Percentiles rank a stretch among this genome's conserved stretches.
phyloP scores from a whole-genome alignment of 495 filamentous ascomycete species.

The Xylaria longipes region DNA sequence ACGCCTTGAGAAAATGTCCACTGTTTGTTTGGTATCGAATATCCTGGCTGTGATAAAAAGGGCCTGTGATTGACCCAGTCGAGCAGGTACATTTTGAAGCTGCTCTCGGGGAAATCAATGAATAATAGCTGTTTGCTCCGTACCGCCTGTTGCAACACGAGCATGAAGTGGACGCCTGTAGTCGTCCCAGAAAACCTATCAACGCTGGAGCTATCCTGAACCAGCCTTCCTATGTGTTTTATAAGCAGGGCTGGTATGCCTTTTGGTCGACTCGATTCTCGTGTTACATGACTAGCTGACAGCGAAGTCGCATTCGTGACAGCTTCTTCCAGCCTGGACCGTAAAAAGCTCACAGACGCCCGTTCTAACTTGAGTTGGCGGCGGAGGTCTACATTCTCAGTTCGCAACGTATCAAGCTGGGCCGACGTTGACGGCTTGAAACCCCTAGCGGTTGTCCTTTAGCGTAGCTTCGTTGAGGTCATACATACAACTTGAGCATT shows the following conservation, averaged over 20 bases:
- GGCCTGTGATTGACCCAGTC: background rate
- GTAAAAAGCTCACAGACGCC: background rate
- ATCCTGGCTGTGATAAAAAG: background rate
- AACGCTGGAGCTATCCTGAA: constrained; percentile 15
- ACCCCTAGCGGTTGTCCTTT: background rate
- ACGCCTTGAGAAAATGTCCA: background rate
- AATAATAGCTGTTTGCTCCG: background rate
- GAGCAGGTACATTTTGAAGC: background rate
- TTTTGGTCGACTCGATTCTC: constrained; percentile 23
- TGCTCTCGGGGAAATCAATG: background rate
- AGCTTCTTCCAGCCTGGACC: background rate
- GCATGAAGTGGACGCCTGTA: constrained; percentile 15
- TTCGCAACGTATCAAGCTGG: constrained; percentile 7
- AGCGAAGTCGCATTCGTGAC: background rate
- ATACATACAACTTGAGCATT: constrained; percentile 2
- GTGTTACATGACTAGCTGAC: background rate
- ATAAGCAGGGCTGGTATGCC: background rate
- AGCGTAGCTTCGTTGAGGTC: background rate
- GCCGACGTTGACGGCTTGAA: background rate
- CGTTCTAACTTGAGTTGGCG: background rate
- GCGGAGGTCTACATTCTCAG: background rate
- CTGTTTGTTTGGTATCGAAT: background rate
- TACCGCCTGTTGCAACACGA: background rate
- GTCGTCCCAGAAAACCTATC: constrained; percentile 6
- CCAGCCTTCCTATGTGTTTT: background rate